phyloP scores from a whole-genome alignment of 2,329 filamentous ascomycete species.

The Pseudogymnoascus sp. region DNA sequence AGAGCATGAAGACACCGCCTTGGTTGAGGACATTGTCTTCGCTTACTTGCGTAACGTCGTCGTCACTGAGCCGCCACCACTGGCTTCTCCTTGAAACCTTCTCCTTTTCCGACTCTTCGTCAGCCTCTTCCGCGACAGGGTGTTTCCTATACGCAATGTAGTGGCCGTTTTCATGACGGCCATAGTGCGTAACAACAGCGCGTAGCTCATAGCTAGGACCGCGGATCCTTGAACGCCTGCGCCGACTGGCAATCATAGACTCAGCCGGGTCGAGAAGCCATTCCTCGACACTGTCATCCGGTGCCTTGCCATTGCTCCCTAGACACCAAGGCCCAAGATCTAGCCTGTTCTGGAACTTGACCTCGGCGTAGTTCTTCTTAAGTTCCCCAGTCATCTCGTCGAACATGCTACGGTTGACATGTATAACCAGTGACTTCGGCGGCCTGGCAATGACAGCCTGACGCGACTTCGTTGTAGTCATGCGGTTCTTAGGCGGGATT shows the following conservation, averaged over 20 bases:
- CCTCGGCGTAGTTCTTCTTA: conserved; percentile 74
- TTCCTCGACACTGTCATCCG: conserved; percentile 40
- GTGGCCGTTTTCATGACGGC: conserved; percentile 89
- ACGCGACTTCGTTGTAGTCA: conserved; percentile 76
- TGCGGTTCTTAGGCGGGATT: conserved; percentile 58
- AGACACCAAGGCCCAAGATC: conserved; percentile 82
- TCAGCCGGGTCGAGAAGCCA: conserved; percentile 62
- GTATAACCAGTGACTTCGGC: conserved; percentile 72
- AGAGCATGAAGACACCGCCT: conserved; percentile 88
- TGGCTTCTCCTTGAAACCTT: conserved; percentile 30
- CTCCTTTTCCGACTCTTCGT: conserved; percentile 22
- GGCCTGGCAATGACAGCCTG: conserved; percentile 79
- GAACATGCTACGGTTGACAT: conserved; percentile 88
- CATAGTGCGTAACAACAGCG: conserved; percentile 81
- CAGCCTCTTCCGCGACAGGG: conserved; percentile 27
- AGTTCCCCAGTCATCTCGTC: conserved; percentile 72
- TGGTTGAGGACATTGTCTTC: conserved; percentile 68
- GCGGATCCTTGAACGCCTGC: conserved; percentile 41
- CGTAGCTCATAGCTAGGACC: conserved; percentile 67
- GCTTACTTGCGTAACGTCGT: conserved; percentile 66
- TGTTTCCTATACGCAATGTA: conserved; percentile 86
- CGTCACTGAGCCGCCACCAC: conserved; percentile 92
- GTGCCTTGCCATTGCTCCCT: conserved; percentile 41
- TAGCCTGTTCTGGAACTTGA: conserved; percentile 66
- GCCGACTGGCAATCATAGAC: conserved; percentile 64